Evolutionary conservation across 176 grass and related monocot genomes (phyloP), one percentile per base, ranked within the genome.

Genomic region (Leersia perrieri): DNA sequence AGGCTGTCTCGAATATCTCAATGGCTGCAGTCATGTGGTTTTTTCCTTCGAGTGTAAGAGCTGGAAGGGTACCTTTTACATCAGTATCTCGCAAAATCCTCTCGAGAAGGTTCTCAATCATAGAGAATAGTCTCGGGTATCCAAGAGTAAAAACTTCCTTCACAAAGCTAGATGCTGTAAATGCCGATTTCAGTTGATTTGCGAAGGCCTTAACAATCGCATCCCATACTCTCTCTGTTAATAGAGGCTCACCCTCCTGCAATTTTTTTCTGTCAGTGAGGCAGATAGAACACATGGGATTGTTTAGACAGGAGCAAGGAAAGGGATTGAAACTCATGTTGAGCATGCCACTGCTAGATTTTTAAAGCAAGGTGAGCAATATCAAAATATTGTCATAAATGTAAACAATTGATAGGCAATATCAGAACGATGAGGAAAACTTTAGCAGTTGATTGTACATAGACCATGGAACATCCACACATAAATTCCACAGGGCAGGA

Each of bases 111-210:
- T 95, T 95, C 74, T 99, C 92, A 40, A 99, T 77, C 87, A 93
- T 93, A 16, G 93, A 93, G 79, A 93, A 99, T 44, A 99, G 57
- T 73, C 91, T 94, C 6, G 96, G 96, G 74, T 93, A 99, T 14
- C 93, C 96, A 82, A 95, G 84, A 68, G 96, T 99, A 88, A 99
- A 99, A 81, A 95, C 89, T 91, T 99, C 96, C 81, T 99, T 99
- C 63, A 95, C 96, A 84, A 99, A 99, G 70, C 96, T 99, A 60
- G 96, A 99, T 0, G 90, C 96, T 1, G 90, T 95, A 68, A 93
- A 93, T 60, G 91, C 80, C 69, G 96, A 95, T 81, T 95, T 99
- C 86, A 99, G 92, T 87, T 99, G 96, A 66, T 58, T 91, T 73
- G 92, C 92, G 83, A 99, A 99, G 53, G 93, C 90, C 78, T 95